phyloP scores from a whole-genome alignment of 108 stramenopile species.

The Epithemia pelagica region DNA sequence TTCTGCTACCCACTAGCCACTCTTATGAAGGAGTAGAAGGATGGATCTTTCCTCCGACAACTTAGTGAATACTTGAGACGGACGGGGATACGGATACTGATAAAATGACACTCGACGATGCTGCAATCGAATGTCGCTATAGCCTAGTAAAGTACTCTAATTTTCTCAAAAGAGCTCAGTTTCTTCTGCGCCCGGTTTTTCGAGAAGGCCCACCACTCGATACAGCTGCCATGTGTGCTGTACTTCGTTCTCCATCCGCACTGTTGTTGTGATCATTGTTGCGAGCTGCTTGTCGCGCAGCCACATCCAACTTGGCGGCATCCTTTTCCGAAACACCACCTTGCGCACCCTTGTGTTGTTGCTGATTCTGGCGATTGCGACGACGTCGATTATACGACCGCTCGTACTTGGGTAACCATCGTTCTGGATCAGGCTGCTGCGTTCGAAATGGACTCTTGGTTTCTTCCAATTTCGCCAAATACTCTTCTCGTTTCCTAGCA shows the following conservation, averaged over 20 bases:
- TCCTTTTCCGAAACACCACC: conserved; percentile 82
- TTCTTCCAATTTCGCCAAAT: conserved; percentile 46
- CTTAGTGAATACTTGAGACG: too few species aligned
- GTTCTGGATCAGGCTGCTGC: conserved; percentile 88
- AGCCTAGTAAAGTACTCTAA: too few species aligned
- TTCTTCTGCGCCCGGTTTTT: background rate
- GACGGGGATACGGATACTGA: too few species aligned
- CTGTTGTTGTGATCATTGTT: background rate
- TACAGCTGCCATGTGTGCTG: background rate
- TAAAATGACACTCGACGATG: too few species aligned
- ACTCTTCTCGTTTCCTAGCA: conserved; percentile 49
- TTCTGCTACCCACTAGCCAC: too few species aligned
- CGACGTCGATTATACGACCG: conserved; percentile 76
- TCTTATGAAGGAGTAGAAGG: too few species aligned
- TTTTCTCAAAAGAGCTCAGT: too few species aligned
- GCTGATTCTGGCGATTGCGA: conserved; percentile 34
- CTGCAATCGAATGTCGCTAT: too few species aligned
- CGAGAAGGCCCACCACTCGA: background rate
- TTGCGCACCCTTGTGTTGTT: conserved; percentile 68
- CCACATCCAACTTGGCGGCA: conserved; percentile 86
- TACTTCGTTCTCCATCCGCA: background rate
- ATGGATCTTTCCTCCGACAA: too few species aligned
- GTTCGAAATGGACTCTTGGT: conserved; percentile 59
- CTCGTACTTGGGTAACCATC: conserved; percentile 93
- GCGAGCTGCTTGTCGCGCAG: conserved; percentile 72